Evolutionary conservation across 805 yeast species (phyloP).

Genomic region (Kodamaea restingae): DNA sequence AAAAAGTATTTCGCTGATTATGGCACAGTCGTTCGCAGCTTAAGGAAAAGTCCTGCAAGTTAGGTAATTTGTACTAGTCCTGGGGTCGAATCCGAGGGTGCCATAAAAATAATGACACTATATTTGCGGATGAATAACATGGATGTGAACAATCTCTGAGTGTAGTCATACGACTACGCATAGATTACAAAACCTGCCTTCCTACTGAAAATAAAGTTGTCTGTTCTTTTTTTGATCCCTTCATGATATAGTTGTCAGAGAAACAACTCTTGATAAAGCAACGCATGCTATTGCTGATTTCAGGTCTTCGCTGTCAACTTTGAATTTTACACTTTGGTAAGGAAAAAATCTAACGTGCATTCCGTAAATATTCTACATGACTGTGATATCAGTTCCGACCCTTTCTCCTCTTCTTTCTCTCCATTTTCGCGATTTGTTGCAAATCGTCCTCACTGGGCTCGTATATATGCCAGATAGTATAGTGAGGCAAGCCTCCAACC

Average conservation of each 20-base stretch:
- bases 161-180: conserved; percentile 34
- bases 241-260: too few species aligned
- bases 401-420: conserved; percentile 56
- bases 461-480: conserved; percentile 92
- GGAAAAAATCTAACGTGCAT: too few species aligned
- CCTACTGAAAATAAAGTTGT: conserved; percentile 39
- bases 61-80: conserved; percentile 6
- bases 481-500: conserved; percentile 88
- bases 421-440: conserved; percentile 62
- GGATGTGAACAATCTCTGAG: conserved; percentile 53
- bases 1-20: conserved; percentile 11
- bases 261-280: too few species aligned
- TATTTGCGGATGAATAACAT: conserved; percentile 40
- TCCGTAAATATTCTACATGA: too few species aligned
- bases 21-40: conserved; percentile 16
- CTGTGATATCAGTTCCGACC: conserved; percentile 1
- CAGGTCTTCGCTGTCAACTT: too few species aligned
- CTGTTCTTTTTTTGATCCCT: neutral
- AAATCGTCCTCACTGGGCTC: conserved; percentile 87
- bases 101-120: conserved; percentile 5
- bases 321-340: too few species aligned
- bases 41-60: conserved; percentile 5
- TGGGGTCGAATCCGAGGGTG: conserved; percentile 21
- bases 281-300: too few species aligned
- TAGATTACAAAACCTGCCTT: conserved; percentile 49